phyloP scores from a whole-genome alignment of 2,329 filamentous ascomycete genomes.

The Talaromyces atroroseus region DNA sequence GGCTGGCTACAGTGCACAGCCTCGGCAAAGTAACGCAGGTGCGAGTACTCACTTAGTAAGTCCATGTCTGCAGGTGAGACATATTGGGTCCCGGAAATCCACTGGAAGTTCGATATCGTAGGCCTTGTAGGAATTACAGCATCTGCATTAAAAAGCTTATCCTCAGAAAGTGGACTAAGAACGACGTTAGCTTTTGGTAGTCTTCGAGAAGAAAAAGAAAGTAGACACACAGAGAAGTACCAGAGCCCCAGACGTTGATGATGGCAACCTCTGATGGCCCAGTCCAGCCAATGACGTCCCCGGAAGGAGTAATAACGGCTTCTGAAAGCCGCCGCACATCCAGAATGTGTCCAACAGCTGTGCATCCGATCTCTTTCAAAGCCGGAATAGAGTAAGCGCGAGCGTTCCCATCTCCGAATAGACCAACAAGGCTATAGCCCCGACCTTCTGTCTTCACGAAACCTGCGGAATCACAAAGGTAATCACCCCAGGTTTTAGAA shows the following conservation, averaged over 20 bases:
- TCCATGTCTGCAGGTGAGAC: slow-evolving; percentile 84
- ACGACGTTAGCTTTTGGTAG: slow-evolving; percentile 15
- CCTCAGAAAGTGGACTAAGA: slow-evolving; percentile 48
- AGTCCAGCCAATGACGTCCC: slow-evolving; percentile 81
- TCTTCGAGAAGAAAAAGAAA: background rate
- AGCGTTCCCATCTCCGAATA: slow-evolving; percentile 77
- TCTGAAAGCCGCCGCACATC: slow-evolving; percentile 68
- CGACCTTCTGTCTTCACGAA: slow-evolving; percentile 69
- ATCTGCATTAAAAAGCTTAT: slow-evolving; percentile 73
- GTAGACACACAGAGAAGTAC: slow-evolving; percentile 53
- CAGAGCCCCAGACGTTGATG: slow-evolving; percentile 78
- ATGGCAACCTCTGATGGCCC: slow-evolving; percentile 80
- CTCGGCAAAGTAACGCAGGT: too few relatives aligned
- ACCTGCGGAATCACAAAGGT: slow-evolving; percentile 72
- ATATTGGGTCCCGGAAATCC: slow-evolving; percentile 92
- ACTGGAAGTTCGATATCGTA: slow-evolving; percentile 91
- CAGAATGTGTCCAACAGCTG: slow-evolving; percentile 59
- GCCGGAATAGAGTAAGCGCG: slow-evolving; percentile 82
- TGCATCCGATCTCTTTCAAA: slow-evolving; percentile 73
- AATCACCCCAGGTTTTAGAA: slow-evolving; percentile 80
- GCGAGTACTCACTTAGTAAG: slow-evolving; percentile 56
- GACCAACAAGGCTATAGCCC: slow-evolving; percentile 71
- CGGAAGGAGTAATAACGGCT: slow-evolving; percentile 66
- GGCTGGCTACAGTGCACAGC: background rate
- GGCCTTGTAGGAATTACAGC: slow-evolving; percentile 71